A percentile compares a stretch with the other conserved stretches of the same genome.
phyloP scores from a whole-genome alignment of 129 eudicot genomes.

The Chrysanthemum lavandulifolium region DNA sequence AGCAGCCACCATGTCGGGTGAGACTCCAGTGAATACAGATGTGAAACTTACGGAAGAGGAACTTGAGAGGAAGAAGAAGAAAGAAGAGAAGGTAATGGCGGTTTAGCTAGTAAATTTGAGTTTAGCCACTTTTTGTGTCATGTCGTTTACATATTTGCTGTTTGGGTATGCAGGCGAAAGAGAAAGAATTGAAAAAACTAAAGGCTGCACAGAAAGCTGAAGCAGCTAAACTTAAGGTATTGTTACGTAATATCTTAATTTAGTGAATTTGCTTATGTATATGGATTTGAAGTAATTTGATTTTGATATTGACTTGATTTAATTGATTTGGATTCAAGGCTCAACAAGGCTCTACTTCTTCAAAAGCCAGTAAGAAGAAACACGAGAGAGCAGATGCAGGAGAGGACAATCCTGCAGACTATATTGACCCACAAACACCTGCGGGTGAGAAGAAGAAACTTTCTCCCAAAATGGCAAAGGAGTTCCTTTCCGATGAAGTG shows the following conservation, averaged over 20 bases:
- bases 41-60: slow-evolving; percentile 32
- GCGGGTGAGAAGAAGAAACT: slow-evolving; percentile 81
- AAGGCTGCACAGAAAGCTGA: slow-evolving; percentile 93
- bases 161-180: slow-evolving; percentile 56
- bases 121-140: neutral
- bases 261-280: neutral
- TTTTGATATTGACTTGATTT: neutral
- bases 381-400: slow-evolving; percentile 49
- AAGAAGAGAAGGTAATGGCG: slow-evolving; percentile 35
- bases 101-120: no score
- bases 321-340: slow-evolving; percentile 42
- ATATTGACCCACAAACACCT: slow-evolving; percentile 87
- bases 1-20: neutral
- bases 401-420: slow-evolving; percentile 71
- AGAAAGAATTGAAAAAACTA: slow-evolving; percentile 77
- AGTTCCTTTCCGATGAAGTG: slow-evolving; percentile 76
- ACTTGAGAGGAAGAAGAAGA: slow-evolving; percentile 41
- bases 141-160: neutral
- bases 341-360: slow-evolving; percentile 51
- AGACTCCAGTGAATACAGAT: slow-evolving; percentile 19
- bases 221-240: slow-evolving; percentile 87
- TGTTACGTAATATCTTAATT: neutral
- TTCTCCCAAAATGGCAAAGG: slow-evolving; percentile 75
- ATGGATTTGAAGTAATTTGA: neutral
- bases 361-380: slow-evolving; percentile 67